phyloP scores from a whole-genome alignment of 495 filamentous ascomycete genomes.

The Neurospora sublineolata region DNA sequence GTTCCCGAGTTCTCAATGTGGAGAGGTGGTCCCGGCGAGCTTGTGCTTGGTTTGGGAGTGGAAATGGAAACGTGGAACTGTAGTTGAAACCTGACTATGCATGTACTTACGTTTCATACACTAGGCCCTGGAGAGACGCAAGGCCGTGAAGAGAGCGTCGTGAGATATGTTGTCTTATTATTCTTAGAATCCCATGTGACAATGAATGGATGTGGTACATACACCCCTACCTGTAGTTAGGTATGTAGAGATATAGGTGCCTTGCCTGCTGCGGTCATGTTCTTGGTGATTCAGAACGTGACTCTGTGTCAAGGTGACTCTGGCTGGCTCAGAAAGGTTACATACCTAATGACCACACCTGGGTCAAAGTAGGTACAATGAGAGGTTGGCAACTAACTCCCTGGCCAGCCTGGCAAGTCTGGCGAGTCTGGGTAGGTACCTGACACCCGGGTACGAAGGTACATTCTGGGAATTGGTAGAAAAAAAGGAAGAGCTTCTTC shows the following conservation, averaged over 20 bases:
- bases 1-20: neutral
- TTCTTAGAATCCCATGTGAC: neutral
- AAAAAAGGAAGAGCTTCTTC: neutral
- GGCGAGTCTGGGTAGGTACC: neutral
- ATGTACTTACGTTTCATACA: neutral
- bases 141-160: neutral
- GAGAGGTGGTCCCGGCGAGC: neutral
- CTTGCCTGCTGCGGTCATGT: too few species aligned
- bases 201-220: constrained; percentile 5
- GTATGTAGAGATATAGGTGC: neutral
- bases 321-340: neutral
- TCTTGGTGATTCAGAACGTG: neutral
- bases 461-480: neutral
- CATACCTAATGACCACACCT: neutral
- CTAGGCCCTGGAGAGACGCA: neutral
- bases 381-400: neutral
- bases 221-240: neutral
- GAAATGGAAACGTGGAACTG: neutral
- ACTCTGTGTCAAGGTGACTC: neutral
- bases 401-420: neutral
- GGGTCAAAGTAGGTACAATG: neutral
- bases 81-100: neutral
- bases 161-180: neutral
- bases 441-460: neutral
- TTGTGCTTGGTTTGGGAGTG: neutral